Conservation (phyloP, 345 rosid species). For the Lepidium aucheri region DNA sequence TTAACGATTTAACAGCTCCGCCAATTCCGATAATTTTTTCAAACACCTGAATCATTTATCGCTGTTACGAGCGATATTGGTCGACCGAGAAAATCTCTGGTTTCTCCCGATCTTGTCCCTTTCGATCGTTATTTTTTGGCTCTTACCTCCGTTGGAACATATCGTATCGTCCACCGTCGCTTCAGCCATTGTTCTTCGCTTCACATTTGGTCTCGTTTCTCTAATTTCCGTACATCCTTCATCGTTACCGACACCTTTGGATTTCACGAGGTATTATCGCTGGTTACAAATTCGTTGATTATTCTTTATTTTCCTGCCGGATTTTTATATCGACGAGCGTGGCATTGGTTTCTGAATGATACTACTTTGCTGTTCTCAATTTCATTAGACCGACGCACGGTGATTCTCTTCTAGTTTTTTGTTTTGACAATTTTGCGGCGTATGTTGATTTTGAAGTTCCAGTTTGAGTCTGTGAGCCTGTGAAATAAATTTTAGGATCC, state of each 20-base stretch:
- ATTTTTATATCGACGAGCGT: background rate
- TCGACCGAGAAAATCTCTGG: slow-evolving; percentile 7
- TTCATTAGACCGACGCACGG: background rate
- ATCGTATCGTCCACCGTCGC: background rate
- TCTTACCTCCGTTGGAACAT: background rate
- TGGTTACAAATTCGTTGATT: slow-evolving; percentile 10
- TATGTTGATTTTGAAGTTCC: slow-evolving; percentile 5
- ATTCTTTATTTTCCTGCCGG: background rate
- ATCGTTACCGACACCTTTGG: background rate
- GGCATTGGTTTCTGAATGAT: background rate
- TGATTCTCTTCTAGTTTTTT: background rate
- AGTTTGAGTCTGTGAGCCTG: background rate
- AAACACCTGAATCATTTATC: background rate
- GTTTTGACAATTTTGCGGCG: background rate
- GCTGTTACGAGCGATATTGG: slow-evolving; percentile 5
- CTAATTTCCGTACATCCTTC: background rate
- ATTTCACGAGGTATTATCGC: background rate
- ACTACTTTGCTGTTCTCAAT: background rate
- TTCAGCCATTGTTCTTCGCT: slow-evolving; percentile 5
- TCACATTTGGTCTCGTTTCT: background rate
- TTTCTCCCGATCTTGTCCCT: background rate
- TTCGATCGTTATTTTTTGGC: background rate
- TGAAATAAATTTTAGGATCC: background rate
- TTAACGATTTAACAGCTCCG: slow-evolving; percentile 6
- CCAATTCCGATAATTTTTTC: background rate